Percentiles rank a stretch among this genome's conserved stretches.
These are phyloP conservation scores for Lachnellula subtilissima DNA, from an alignment of 2,329 filamentous ascomycete genomes.

Conservation along the genomic window DNA sequence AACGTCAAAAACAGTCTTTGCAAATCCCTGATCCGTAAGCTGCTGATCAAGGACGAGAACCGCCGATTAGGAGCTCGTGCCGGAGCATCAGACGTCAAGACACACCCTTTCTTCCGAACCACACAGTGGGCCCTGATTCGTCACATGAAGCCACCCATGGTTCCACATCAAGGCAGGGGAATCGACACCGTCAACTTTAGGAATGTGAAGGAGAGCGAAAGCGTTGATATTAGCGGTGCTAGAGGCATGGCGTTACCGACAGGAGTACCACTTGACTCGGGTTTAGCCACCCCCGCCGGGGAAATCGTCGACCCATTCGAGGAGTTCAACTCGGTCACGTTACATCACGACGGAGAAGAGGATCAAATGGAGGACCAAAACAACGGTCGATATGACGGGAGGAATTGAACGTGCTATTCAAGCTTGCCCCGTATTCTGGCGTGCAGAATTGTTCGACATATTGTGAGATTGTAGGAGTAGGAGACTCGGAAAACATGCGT, in stretches of 20 bases:
- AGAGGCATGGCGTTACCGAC: conserved; percentile 49
- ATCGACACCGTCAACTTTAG: conserved; percentile 96
- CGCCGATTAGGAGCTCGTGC: conserved; percentile 88
- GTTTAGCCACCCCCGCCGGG: conserved; percentile 75
- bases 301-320: conserved; percentile 89
- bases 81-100: conserved; percentile 94
- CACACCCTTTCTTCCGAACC: conserved; percentile 89
- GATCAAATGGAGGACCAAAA: conserved; percentile 27
- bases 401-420: neutral
- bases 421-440: neutral
- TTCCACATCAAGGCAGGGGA: conserved; percentile 83
- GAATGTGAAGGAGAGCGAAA: conserved; percentile 95
- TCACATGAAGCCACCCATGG: conserved; percentile 96
- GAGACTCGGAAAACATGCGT: neutral
- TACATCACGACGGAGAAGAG: conserved; percentile 93
- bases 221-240: conserved; percentile 71
- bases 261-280: conserved; percentile 82
- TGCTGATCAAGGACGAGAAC: conserved; percentile 97
- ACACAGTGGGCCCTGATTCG: conserved; percentile 96
- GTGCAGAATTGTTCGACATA: neutral
- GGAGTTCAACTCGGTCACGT: conserved; percentile 96
- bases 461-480: conserved; percentile 3
- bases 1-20: conserved; percentile 62
- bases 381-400: conserved; percentile 29
- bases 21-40: conserved; percentile 92